Evolutionary conservation across 2,329 filamentous ascomycete genomes (phyloP), one percentile per base, ranked within the genome.

Genomic region (Claviceps digitariae): DNA sequence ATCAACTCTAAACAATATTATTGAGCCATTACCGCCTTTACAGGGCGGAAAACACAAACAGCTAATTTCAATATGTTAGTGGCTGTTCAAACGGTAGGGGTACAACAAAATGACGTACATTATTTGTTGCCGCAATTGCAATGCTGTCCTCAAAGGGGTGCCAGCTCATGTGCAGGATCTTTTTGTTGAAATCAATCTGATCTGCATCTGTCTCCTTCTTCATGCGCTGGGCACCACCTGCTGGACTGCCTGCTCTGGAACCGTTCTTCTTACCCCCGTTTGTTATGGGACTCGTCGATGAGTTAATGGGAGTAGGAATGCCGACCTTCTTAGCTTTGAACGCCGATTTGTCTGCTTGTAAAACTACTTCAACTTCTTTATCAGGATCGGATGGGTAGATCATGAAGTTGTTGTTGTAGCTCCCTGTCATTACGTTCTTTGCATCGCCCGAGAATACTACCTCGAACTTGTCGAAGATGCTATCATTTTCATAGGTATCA

Each of bases 381-480:
- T 91, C 88, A 7, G 90, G 87, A 64, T 97, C 91, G 27, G 90
- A 93, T 4, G 93, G 93, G 69, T 97, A 98, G 66, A 98, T 98
- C 93, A 98, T 98, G 77, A 98, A 97, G 74, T 98, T 98, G 75
- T 98, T 98, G 79, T 98, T 98, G 77, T 98, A 98, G 67, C 90
- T 96, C 62, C 93, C 93, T 6, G 93, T 98, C 93, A 98, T 98
- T 60, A 97, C 93, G 63, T 98, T 97, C 78, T 95, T 94, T 41
- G 90, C 89, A 69, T 97, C 91, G 25, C 93, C 93, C 2, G 91
- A 97, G 74, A 98, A 98, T 51, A 97, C 91, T 44, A 98, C 93
- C 72, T 98, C 93, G 60, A 98, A 98, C 71, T 98, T 98, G 80
- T 98, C 93, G 66, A 98, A 98, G 66, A 98, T 98, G 69, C 90